Evolutionary conservation across 1,139 yeast species (phyloP).

Genomic region (Blastobotrys arbuscula): DNA sequence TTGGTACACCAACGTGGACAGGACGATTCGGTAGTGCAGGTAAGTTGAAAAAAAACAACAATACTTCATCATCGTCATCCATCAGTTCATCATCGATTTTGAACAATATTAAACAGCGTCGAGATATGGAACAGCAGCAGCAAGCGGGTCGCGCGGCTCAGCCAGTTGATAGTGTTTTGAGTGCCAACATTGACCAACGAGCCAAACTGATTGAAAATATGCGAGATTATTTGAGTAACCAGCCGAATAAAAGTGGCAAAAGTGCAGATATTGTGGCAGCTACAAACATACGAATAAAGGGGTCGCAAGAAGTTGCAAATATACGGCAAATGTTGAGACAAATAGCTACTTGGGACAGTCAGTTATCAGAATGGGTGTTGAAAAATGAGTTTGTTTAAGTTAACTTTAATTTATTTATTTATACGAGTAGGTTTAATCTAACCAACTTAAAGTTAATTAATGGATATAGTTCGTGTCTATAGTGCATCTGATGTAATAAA

Average conservation of each 20-base stretch:
- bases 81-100: slow-evolving; percentile 28
- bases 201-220: slow-evolving; percentile 29
- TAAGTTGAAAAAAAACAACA: slow-evolving; percentile 13
- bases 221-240: slow-evolving; percentile 30
- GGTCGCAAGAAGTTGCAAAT: slow-evolving; percentile 54
- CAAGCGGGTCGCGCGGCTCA: slow-evolving; percentile 6
- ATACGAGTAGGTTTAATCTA: no score
- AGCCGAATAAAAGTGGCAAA: slow-evolving; percentile 32
- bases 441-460: no score
- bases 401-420: neutral
- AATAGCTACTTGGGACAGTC: slow-evolving; percentile 63
- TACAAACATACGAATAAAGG: slow-evolving; percentile 43
- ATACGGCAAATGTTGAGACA: slow-evolving; percentile 64
- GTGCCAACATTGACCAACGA: slow-evolving; percentile 18
- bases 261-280: slow-evolving; percentile 53
- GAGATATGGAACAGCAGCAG: slow-evolving; percentile 26
- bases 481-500: no score
- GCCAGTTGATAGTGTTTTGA: slow-evolving; percentile 5
- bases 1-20: slow-evolving; percentile 95
- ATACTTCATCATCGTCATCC: neutral
- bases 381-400: slow-evolving; percentile 45
- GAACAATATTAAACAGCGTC: slow-evolving; percentile 24
- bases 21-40: slow-evolving; percentile 90
- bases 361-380: slow-evolving; percentile 56
- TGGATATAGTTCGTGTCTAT: no score